Base-by-base conservation (phyloP, 305 asterid genomes). In the Stenogyne calaminthoides region DNA sequence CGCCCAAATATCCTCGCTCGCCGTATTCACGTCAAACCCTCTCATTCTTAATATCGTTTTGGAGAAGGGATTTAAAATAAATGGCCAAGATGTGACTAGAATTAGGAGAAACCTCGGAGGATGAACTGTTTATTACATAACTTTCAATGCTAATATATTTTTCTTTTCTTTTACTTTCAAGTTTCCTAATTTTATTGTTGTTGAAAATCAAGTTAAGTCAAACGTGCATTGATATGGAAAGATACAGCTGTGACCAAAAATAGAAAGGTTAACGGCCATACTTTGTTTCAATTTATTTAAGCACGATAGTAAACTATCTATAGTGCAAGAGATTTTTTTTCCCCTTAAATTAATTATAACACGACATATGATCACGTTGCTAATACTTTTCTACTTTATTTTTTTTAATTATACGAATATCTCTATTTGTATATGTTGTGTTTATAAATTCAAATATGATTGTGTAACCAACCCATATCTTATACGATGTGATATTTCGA, bases 91-190 rank as follows among this genome's bases (percentile, higher is more conserved):
- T 64, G 77, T 83, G n/a, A 65, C 54, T 9, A 81, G 55, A 57
- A 87, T 86, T 57, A 73, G 86, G 57, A 83, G 65, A 15, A 84
- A 76, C 5, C 86, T 91, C 5, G 92, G 85, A 73, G 86, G 86
- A 27, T 87, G 64, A 80, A 16, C 5, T 27, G 19, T 6, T 1
- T 36, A 1, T 5, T 40, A 36, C 9, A 27, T 55, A 5, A 9
- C 0, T 76, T 42, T 63, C 29, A 29, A 39, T 57, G 8, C 44
- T 27, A 6, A 27, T 39, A 15, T 36, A 29, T 10, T 9, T 39
- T 44, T 51, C 18, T 60, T 58, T 27, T 27, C 9, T 52, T 16
- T 7, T 58, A 32, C 32, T 37, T 46, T 32, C 20, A 11, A 18
- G 27, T 67, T n/a, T n/a, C n/a, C 47, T 20, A 19, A 55, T 52